Percentiles rank a stretch among this genome's conserved stretches.
These are phyloP conservation scores for Aspergillus transmontanensis DNA, from an alignment of 2,329 filamentous ascomycete species.

Conservation along the genomic window DNA sequence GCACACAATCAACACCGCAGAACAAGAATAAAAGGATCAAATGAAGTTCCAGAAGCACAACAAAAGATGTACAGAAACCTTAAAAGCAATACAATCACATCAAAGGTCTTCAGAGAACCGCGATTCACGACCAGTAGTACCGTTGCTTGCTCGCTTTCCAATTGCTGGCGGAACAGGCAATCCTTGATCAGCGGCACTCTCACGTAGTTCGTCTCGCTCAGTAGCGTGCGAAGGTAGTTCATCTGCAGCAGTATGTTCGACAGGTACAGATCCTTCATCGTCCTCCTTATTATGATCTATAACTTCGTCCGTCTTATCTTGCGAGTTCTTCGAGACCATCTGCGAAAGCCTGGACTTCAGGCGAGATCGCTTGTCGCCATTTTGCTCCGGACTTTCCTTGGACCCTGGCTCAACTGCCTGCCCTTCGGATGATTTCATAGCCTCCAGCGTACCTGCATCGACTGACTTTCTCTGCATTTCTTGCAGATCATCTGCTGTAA, in stretches of 20 bases:
- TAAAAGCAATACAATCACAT: slow-evolving; percentile 10
- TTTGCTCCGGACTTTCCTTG: slow-evolving; percentile 19
- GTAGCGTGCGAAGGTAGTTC: slow-evolving; percentile 15
- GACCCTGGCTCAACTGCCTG: slow-evolving; percentile 10
- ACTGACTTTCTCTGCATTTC: slow-evolving; percentile 18
- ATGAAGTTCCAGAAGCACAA: not conserved
- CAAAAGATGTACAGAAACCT: not conserved
- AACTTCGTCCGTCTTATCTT: slow-evolving; percentile 25
- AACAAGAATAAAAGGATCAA: slow-evolving; percentile 1
- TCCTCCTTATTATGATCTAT: slow-evolving; percentile 7
- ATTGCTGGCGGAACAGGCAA: slow-evolving; percentile 32
- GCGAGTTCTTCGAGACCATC: slow-evolving; percentile 25
- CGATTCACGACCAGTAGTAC: slow-evolving; percentile 34
- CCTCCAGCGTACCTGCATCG: slow-evolving; percentile 19
- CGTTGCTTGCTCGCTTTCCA: slow-evolving; percentile 27
- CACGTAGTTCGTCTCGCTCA: slow-evolving; percentile 29
- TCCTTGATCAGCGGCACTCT: slow-evolving; percentile 34
- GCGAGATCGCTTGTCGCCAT: slow-evolving; percentile 25
- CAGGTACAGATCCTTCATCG: slow-evolving; percentile 12
- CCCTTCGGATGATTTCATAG: slow-evolving; percentile 19
- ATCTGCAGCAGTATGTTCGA: slow-evolving; percentile 14
- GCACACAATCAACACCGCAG: not conserved
- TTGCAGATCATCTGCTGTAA: slow-evolving; percentile 27
- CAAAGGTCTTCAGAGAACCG: slow-evolving; percentile 42
- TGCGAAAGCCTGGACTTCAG: slow-evolving; percentile 32